Conservation (phyloP, 192 early-diverging fungal genomes). For the Dispira parvispora region DNA sequence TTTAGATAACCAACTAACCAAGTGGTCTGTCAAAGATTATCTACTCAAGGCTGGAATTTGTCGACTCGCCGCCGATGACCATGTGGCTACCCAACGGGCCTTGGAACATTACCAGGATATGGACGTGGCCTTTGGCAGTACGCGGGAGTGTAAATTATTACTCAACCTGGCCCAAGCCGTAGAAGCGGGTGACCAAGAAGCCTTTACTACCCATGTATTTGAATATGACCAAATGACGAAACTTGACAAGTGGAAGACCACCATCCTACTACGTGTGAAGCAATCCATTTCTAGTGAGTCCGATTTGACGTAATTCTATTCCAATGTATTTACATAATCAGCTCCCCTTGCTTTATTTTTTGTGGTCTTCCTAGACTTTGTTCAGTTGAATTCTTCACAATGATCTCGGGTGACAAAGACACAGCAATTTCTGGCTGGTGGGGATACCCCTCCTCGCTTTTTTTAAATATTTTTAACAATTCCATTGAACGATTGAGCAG, state of each 20-base stretch:
- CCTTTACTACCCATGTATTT: conserved; percentile 62
- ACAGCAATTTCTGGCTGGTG: too few species aligned
- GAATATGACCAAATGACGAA: conserved; percentile 78
- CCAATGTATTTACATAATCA: too few species aligned
- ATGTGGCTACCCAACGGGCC: conserved; percentile 50
- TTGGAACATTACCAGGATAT: conserved; percentile 74
- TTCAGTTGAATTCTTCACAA: too few species aligned
- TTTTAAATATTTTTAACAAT: too few species aligned
- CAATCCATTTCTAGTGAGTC: conserved; percentile 25
- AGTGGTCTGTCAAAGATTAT: conserved; percentile 94
- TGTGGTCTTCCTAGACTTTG: too few species aligned
- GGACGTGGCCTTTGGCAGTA: conserved; percentile 71
- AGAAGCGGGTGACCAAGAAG: conserved; percentile 63
- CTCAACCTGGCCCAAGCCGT: conserved; percentile 54
- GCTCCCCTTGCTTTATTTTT: too few species aligned
- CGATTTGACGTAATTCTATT: too few species aligned
- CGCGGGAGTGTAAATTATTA: conserved; percentile 68
- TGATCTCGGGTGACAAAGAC: too few species aligned
- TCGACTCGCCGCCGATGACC: conserved; percentile 66
- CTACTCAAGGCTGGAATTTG: conserved; percentile 93
- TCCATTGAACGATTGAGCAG: too few species aligned
- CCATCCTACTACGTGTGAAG: conserved; percentile 75
- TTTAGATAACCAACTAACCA: conserved; percentile 79
- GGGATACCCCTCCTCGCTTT: too few species aligned
- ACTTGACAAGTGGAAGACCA: conserved; percentile 95